Evolutionary conservation across 2,329 filamentous ascomycete species (phyloP), one percentile per base, ranked within the genome.

Genomic region (Pestalotiopsis sp.): DNA sequence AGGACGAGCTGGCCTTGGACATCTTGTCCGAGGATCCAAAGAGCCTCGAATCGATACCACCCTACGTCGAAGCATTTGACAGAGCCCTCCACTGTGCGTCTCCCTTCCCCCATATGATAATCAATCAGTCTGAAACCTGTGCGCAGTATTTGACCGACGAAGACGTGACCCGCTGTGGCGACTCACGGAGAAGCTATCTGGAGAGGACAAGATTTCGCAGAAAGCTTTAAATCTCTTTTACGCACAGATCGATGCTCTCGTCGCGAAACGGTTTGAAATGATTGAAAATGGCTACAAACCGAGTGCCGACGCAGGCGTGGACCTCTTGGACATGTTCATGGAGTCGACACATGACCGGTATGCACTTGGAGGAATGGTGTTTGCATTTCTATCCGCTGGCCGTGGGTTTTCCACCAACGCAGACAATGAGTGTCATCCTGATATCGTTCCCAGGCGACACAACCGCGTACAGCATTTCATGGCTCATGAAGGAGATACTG

Each of bases 401-500:
- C 57, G 57, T 59, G 17, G 4, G 57, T 58, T 20, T 20, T 25
- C 1, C 7, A 31, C 31, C 31, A 31, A 9, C 0, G 1, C 31
- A 31, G 31, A 31, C 7, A 9, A 2, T 31, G 1, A 9, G 31
- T 2, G 7, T 9, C 31, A 52, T 52, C 12, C 2, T 52, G 49
- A 52, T 17, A 1, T 52, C 17, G 5, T 12, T 0, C 3, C 6
- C 11, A 59, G 57, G 57, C 27, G 57, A 59, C 57, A 59, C 57
- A 13, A 59, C 57, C 20, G 57, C 57, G 31, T 59, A 59, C 57
- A 27, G n/a, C 23, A 59, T 36, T 11, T 59, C 57, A 1, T 59
- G 57, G 57, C 57, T 59, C 14, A 59, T 59, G 57, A 59, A 59
- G 9, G 57, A 59, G 57, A 59, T 59, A 17, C 27, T 59, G 5